A percentile compares a stretch with the other conserved stretches of the same genome.
phyloP scores from a whole-genome alignment of 495 filamentous ascomycete species.

The Neurospora terricola region DNA sequence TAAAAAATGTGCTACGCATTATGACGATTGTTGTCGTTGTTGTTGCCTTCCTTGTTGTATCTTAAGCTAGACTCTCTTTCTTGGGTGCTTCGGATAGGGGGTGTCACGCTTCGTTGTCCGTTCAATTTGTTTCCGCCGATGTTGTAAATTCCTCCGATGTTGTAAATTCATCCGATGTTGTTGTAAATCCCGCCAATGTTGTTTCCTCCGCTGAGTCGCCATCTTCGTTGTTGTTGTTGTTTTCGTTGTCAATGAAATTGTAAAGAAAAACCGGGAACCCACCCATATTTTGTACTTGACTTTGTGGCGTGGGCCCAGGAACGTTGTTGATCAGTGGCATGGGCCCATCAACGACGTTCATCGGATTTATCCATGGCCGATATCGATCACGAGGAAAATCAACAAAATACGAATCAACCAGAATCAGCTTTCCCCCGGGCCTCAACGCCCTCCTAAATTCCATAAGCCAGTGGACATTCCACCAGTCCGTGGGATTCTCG shows the following conservation, averaged over 20 bases:
- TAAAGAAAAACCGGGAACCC: not conserved
- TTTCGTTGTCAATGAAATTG: not conserved
- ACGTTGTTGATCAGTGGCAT: not conserved
- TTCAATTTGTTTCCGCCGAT: not conserved
- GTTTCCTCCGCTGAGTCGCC: not conserved
- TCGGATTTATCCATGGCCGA: not conserved
- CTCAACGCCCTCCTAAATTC: constrained; percentile 7
- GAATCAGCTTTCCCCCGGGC: constrained; percentile 13
- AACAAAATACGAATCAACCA: constrained; percentile 5
- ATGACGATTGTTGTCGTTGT: not conserved
- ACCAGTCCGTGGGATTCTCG: not conserved
- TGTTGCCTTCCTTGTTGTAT: not conserved
- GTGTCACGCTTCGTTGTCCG: not conserved
- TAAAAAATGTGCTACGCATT: not conserved
- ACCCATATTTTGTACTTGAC: not conserved
- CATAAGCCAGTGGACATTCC: constrained; percentile 2
- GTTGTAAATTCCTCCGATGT: not conserved
- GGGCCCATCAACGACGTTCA: not conserved
- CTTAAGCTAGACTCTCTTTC: not conserved
- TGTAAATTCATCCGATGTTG: too few species aligned
- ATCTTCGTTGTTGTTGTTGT: not conserved
- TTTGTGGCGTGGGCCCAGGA: not conserved
- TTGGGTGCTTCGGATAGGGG: not conserved
- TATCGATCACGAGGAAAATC: not conserved
- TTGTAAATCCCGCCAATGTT: too few species aligned